Evolutionary conservation across 148 eudicot species (phyloP).

Genomic region (Spergularia bocconei): DNA sequence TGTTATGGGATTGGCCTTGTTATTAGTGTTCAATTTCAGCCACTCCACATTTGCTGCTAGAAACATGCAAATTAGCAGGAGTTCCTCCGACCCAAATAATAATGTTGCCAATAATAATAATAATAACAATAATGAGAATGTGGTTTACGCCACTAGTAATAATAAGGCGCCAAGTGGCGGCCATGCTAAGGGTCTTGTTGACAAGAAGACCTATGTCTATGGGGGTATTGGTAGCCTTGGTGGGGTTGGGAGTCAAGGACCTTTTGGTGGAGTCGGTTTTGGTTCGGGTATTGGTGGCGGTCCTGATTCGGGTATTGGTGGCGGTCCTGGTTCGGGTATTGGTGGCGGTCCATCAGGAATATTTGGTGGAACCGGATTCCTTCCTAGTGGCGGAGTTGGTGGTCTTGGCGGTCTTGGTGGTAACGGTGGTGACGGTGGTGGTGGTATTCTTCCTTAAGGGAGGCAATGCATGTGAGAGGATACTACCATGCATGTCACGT

Average conservation of each 20-base stretch:
- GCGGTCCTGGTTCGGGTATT: conserved; percentile 1
- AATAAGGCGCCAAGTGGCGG: no score
- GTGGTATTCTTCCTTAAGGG: neutral
- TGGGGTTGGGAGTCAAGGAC: neutral
- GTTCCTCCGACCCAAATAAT: no score
- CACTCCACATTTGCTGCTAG: conserved; percentile 15
- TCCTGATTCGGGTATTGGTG: conserved; percentile 4
- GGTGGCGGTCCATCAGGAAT: neutral
- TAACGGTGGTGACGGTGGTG: neutral
- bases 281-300: conserved; percentile 17
- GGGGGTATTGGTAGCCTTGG: conserved; percentile 20
- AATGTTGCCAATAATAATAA: neutral
- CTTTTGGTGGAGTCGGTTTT: conserved; percentile 15
- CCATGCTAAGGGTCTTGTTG: no score
- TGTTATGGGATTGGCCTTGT: no score
- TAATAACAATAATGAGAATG: neutral
- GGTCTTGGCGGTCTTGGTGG: conserved; percentile 6
- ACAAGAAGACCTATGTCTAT: neutral
- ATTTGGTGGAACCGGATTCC: conserved; percentile 11
- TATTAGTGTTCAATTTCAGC: neutral
- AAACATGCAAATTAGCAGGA: conserved; percentile 3
- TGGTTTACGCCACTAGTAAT: neutral
- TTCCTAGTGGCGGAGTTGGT: neutral
- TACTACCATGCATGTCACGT: no score
- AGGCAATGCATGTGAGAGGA: no score